Conservation (phyloP, 441 rosid species). For the Melastoma candidum region DNA sequence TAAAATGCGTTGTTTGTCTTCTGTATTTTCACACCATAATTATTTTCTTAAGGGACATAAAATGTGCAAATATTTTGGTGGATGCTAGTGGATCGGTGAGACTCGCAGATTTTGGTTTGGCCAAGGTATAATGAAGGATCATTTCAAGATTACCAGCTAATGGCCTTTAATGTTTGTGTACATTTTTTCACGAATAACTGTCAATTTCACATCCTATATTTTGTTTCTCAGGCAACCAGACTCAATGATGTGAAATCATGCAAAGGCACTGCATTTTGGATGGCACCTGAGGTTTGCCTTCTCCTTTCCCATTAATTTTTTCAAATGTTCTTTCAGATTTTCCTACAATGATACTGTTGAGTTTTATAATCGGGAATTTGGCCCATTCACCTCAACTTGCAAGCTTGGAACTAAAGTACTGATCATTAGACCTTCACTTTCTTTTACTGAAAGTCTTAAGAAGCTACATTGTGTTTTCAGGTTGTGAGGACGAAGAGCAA, state of each 20-base stretch:
- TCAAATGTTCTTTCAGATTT: neutral
- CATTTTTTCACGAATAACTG: neutral
- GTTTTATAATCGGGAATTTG: too few species aligned
- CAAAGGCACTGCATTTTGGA: conserved; percentile 94
- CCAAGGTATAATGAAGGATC: conserved; percentile 45
- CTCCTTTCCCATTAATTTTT: conserved; percentile 8
- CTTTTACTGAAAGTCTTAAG: too few species aligned
- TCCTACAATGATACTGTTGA: too few species aligned
- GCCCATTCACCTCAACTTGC: too few species aligned
- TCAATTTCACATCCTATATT: neutral
- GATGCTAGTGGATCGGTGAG: conserved; percentile 77
- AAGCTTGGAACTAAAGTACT: too few species aligned
- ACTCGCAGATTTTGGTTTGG: conserved; percentile 96
- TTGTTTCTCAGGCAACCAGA: conserved; percentile 56
- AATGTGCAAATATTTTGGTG: conserved; percentile 91
- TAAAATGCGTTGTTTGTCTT: too few species aligned
- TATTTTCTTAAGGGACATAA: conserved; percentile 59
- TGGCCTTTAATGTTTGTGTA: neutral
- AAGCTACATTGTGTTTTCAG: conserved; percentile 22
- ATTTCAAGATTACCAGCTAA: too few species aligned
- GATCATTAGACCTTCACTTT: too few species aligned
- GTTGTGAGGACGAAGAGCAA: conserved; percentile 60
- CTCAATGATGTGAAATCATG: conserved; percentile 76
- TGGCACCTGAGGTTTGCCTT: conserved; percentile 92
- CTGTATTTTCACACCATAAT: too few species aligned